Conservation (phyloP, 2,329 filamentous ascomycete genomes). For the Aotearoamyces nothofagi region DNA sequence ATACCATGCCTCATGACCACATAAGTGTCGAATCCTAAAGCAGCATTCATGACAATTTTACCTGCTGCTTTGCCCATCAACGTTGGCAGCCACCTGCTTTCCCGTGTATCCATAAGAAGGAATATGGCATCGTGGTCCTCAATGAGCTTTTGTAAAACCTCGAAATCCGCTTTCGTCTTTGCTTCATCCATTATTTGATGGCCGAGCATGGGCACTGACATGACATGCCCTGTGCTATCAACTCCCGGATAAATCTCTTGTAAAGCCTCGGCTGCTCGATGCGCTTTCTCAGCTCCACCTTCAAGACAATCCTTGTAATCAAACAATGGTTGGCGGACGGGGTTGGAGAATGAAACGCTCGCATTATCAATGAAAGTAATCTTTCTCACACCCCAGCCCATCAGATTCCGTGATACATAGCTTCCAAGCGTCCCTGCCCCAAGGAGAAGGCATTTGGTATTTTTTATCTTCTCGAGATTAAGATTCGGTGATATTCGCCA, state of each 20-base stretch:
- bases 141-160: slow-evolving; percentile 59
- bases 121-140: slow-evolving; percentile 84
- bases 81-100: slow-evolving; percentile 89
- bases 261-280: slow-evolving; percentile 64
- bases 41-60: slow-evolving; percentile 95
- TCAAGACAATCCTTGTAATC: slow-evolving; percentile 76
- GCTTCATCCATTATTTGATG: slow-evolving; percentile 67
- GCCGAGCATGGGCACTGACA: slow-evolving; percentile 90
- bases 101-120: slow-evolving; percentile 90
- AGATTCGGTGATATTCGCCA: slow-evolving; percentile 89
- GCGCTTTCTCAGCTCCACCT: slow-evolving; percentile 73
- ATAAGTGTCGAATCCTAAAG: slow-evolving; percentile 89
- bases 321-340: slow-evolving; percentile 87
- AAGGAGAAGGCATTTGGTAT: slow-evolving; percentile 76
- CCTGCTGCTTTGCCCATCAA: slow-evolving; percentile 86
- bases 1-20: slow-evolving; percentile 94
- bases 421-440: slow-evolving; percentile 88
- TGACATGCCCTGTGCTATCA: slow-evolving; percentile 60
- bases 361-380: slow-evolving; percentile 96
- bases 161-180: slow-evolving; percentile 58
- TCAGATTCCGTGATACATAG: slow-evolving; percentile 80
- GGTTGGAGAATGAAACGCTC: slow-evolving; percentile 87
- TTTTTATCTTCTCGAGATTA: slow-evolving; percentile 76
- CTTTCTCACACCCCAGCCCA: slow-evolving; percentile 91
- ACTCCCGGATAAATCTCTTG: slow-evolving; percentile 84